Percentiles rank a stretch among this genome's conserved stretches.
phyloP scores from a whole-genome alignment of 2,329 filamentous ascomycete species.

The Sarocladiaceae sp. region DNA sequence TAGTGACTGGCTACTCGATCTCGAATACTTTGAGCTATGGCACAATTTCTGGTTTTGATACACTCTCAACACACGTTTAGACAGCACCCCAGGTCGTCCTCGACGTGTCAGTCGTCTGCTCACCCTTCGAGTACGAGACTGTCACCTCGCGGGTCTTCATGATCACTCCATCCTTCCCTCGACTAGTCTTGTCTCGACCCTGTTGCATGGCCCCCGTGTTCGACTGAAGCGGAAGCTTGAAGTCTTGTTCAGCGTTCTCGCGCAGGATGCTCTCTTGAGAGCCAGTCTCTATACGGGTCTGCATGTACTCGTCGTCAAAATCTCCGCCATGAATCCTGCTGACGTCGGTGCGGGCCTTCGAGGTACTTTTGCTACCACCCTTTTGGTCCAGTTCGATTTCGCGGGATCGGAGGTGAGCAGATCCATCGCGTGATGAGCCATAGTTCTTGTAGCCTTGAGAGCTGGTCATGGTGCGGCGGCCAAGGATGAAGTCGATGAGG shows the following conservation, averaged over 20 bases:
- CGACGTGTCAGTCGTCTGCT: not conserved
- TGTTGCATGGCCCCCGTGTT: not conserved
- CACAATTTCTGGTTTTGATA: too few relatives aligned
- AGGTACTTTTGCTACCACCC: not conserved
- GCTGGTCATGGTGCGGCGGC: constrained; percentile 12
- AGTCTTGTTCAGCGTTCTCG: not conserved
- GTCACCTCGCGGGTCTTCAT: constrained; percentile 5
- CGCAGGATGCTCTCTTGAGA: constrained; percentile 11
- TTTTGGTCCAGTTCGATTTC: constrained; percentile 7
- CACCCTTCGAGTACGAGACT: not conserved
- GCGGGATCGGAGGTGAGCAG: not conserved
- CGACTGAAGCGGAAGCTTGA: constrained; percentile 33
- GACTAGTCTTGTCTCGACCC: not conserved
- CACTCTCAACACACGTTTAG: not conserved
- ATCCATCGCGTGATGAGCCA: constrained; percentile 7
- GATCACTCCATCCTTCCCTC: constrained; percentile 1
- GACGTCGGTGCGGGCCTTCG: constrained; percentile 4
- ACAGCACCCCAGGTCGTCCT: not conserved
- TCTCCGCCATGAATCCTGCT: not conserved
- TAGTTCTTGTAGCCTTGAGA: constrained; percentile 10
- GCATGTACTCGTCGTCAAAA: constrained; percentile 6
- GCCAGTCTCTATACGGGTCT: constrained; percentile 1
- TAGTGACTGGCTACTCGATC: too few relatives aligned
- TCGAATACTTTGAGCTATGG: too few relatives aligned
- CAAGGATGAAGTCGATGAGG: constrained; percentile 20